Base-by-base conservation (phyloP, 768 basidiomycete species). In the Boletus coccyginus region DNA sequence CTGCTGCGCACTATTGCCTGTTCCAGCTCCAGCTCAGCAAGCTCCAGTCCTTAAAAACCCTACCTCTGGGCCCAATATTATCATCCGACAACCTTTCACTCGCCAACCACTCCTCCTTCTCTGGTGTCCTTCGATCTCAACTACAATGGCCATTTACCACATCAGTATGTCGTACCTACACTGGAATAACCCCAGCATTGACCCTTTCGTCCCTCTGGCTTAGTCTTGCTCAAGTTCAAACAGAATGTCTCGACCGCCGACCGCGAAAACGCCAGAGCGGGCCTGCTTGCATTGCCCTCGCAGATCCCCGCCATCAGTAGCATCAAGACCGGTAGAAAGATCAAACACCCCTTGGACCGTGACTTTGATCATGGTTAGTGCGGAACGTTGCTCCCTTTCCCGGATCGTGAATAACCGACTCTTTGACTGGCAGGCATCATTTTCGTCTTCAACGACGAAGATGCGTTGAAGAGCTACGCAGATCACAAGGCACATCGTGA, bases 191-290 rank as follows among this genome's bases (percentile, higher is more conserved):
- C 24, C 17, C 5, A 14, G 43, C 24, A 17, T 17, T 47, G 12
- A 17, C 2, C 17, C 21, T 8, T 21, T 42, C 7, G 13, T 14
- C 41, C 11, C 7, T 19, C 32, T 33, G 13, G 13, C 24, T 27
- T 27, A 57, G 67, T 70, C 39, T 31, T 69, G 38, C 51, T 49
- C 50, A 69, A 64, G 38, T 69, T 55, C 58, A 69, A 64, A 46
- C 59, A 43, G 17, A 60, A 59, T 21, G 32, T 45, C 6, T 17
- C 57, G 0, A 52, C 52, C 6, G 57, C 52, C 11, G 64, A 59
- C n/a, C 46, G 12, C 3, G 39, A 53, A 29, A 55, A 55, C 6
- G 13, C 65, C 42, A 56, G 41, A 32, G 14, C 24, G 29, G 29
- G 38, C 29, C 27, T 65, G 8, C 48, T 13, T 24, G 45, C 36